phyloP scores from a whole-genome alignment of 768 basidiomycete species.

The Tulasnella sp. region DNA sequence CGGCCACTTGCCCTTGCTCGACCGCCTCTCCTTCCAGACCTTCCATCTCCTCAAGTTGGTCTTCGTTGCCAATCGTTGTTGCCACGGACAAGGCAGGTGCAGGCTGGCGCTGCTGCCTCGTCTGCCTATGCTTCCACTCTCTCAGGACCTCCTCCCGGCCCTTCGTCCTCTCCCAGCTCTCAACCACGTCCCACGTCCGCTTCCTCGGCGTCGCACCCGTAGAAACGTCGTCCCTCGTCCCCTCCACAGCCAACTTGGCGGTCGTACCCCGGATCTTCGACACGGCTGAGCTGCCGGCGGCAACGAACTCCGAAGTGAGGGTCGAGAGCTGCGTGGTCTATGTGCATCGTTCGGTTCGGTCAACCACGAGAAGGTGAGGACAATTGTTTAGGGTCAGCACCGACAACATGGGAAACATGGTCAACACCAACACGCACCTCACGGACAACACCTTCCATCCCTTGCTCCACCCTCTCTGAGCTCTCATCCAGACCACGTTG shows the following conservation, averaged over 20 bases:
- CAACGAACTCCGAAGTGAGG: slow-evolving; percentile 45
- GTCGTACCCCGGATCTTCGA: slow-evolving; percentile 43
- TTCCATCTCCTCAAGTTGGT: not conserved
- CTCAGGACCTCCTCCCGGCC: slow-evolving; percentile 55
- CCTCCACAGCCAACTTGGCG: slow-evolving; percentile 21
- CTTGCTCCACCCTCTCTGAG: slow-evolving; percentile 12
- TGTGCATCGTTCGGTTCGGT: not conserved
- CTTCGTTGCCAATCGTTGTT: not conserved
- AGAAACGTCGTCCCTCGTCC: slow-evolving; percentile 45
- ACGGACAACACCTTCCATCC: slow-evolving; percentile 3
- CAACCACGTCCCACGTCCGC: slow-evolving; percentile 63
- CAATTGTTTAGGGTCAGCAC: not conserved
- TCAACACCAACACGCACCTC: slow-evolving; percentile 13
- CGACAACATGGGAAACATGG: too few species aligned
- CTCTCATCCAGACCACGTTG: not conserved
- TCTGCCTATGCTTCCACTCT: slow-evolving; percentile 23
- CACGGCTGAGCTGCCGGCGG: slow-evolving; percentile 44
- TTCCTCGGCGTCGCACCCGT: slow-evolving; percentile 76
- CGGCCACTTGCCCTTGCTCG: not conserved
- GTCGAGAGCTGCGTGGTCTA: slow-evolving; percentile 46
- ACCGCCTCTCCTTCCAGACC: not conserved
- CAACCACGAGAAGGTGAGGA: not conserved
- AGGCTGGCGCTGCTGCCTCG: not conserved
- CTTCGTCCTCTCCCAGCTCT: slow-evolving; percentile 67
- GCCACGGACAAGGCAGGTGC: not conserved